Evolutionary conservation across 768 basidiomycete genomes (phyloP).

Genomic region (Suillus subalutaceus): DNA sequence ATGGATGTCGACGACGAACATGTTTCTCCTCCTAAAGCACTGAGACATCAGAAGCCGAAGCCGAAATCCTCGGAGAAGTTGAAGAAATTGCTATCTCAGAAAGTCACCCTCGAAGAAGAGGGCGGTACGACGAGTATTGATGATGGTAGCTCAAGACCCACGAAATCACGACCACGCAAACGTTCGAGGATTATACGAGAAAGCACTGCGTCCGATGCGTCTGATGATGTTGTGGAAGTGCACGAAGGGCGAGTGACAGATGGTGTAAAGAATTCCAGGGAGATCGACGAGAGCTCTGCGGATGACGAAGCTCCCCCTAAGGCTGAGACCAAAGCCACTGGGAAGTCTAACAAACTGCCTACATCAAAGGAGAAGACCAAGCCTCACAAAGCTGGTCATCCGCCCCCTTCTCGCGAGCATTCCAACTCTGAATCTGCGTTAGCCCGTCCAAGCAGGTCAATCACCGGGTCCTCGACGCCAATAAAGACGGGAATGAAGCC

Average conservation of each 20-base stretch:
- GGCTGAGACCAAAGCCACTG: background rate
- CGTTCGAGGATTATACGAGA: too few relatives aligned
- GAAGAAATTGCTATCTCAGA: background rate
- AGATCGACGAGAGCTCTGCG: background rate
- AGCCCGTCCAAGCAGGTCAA: background rate
- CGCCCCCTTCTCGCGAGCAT: background rate
- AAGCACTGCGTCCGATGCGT: background rate
- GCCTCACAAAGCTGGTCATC: background rate
- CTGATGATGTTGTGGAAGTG: background rate
- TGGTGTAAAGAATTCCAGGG: background rate
- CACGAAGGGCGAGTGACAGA: background rate
- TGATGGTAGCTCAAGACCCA: background rate
- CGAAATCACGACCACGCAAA: background rate
- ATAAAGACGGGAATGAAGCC: constrained; percentile 32
- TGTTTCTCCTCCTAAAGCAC: background rate
- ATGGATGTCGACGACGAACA: constrained; percentile 14
- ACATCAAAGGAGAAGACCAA: background rate
- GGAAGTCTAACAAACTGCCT: background rate
- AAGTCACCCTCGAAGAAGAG: background rate
- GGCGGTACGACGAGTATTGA: background rate
- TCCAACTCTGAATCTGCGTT: background rate
- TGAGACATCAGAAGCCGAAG: constrained; percentile 6
- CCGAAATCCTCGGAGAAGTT: background rate
- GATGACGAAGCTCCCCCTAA: background rate
- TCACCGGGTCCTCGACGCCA: constrained; percentile 18